Evolutionary conservation across 345 rosid genomes (phyloP).

Genomic region (Cardamine chenopodiifolia): DNA sequence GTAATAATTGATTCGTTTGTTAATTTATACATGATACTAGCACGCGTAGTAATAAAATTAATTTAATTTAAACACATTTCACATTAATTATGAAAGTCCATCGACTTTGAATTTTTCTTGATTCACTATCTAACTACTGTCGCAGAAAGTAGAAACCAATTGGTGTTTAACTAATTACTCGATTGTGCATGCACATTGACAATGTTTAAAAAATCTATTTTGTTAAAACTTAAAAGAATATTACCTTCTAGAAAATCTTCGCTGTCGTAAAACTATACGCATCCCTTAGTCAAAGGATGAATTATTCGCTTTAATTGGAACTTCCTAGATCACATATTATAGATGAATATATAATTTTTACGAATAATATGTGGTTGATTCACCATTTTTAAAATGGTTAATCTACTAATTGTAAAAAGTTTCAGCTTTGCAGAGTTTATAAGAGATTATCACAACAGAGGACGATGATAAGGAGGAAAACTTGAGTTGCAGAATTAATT

Average conservation of each 20-base stretch:
- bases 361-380: neutral
- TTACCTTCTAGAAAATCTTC: neutral
- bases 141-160: neutral
- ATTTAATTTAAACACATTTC: neutral
- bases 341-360: neutral
- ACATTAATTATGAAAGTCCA: neutral
- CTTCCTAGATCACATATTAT: neutral
- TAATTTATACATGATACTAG: neutral
- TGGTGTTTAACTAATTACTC: neutral
- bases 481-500: neutral
- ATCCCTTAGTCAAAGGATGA: neutral
- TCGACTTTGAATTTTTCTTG: neutral
- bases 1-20: slow-evolving; percentile 2
- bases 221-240: neutral
- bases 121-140: slow-evolving; percentile 8
- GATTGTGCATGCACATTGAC: neutral
- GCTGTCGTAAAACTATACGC: neutral
- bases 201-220: neutral
- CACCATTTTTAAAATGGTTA: neutral
- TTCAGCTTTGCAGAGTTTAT: too few relatives aligned
- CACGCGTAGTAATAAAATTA: neutral
- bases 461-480: too few relatives aligned
- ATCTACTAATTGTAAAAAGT: too few relatives aligned
- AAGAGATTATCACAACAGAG: neutral
- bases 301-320: neutral